Evolutionary conservation across 768 basidiomycete genomes (phyloP).

Genomic region (Mycena maculata): DNA sequence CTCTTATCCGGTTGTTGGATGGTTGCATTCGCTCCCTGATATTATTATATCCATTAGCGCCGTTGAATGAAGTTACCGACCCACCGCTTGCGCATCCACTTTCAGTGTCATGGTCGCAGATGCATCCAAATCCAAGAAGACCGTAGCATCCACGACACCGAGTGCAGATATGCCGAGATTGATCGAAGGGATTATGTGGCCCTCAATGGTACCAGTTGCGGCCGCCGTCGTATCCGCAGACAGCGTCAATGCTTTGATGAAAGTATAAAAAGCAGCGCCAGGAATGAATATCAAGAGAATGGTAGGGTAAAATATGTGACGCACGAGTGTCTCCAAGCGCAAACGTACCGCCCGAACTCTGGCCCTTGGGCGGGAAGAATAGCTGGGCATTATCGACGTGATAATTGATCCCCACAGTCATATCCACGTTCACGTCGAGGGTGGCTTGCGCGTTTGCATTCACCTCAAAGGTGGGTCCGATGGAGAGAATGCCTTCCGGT

Average conservation of each 20-base stretch:
- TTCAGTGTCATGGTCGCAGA: conserved; percentile 29
- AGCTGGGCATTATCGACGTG: conserved; percentile 54
- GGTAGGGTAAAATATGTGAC: background rate
- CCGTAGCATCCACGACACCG: conserved; percentile 19
- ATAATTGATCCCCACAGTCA: conserved; percentile 58
- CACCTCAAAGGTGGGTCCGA: conserved; percentile 63
- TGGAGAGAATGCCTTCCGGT: conserved; percentile 53
- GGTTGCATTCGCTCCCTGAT: conserved; percentile 20
- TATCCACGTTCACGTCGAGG: conserved; percentile 52
- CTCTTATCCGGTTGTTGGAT: conserved; percentile 15
- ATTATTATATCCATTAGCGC: too few relatives aligned
- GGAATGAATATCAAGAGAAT: background rate
- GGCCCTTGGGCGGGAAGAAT: conserved; percentile 54
- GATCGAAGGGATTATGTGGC: conserved; percentile 52
- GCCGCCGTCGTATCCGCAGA: conserved; percentile 46
- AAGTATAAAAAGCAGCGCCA: too few relatives aligned
- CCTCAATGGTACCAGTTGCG: conserved; percentile 45
- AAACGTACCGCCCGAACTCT: conserved; percentile 22
- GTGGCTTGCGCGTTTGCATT: conserved; percentile 47
- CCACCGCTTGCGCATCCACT: conserved; percentile 11
- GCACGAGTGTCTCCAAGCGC: conserved; percentile 22
- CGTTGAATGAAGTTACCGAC: background rate
- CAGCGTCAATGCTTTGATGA: conserved; percentile 43
- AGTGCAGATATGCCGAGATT: conserved; percentile 45
- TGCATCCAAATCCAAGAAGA: conserved; percentile 20